Evolutionary conservation across 140 eudicot species (phyloP), one percentile per base, ranked within the genome.

Genomic region (Cichorium intybus): DNA sequence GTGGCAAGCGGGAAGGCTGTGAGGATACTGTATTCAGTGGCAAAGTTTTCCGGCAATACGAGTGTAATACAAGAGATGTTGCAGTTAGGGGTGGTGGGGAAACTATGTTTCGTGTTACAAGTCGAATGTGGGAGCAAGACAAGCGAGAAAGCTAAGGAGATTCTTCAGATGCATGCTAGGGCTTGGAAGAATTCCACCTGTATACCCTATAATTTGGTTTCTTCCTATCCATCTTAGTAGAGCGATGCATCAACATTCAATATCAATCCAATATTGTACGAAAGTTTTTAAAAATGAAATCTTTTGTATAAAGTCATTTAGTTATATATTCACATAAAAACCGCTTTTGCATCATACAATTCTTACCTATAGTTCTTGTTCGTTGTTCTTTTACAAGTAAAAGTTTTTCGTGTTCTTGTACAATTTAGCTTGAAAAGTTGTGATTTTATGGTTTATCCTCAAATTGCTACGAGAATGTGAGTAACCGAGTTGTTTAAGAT

Each of bases 31-130:
- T 10, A 26, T 6, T 21, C 73, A 1, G 55, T 73, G 43, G 72
- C 66, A 18, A 43, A 43, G 18, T 43, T 43, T 2, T 43, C 49
- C 1, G 49, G 49, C 6, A 43, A 43, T 43, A 43, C 20, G 49
- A 43, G 75, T 20, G 75, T 69, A 16, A 15, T 69, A 2, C 60
- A 69, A 7, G 75, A 69, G 67, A 69, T 57, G 75, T 27, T 69
- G 66, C 59, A 69, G 35, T 24, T 69, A 22, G 75, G 75, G 23
- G 67, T 69, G 37, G 75, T 69, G 6, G 67, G 39, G 6, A 69
- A 58, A 31, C 49, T 69, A 10, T 28, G 54, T 17, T 45, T 58
- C n/a, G 67, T 69, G 60, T 5, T 69, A 24, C 59, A 69, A 7
- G 75, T 58, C 15, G 75, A 69, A 11, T 43, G 60, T 45, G 60